Conservation (phyloP, 192 early-diverging fungal species). For the Coemansia sp. region DNA sequence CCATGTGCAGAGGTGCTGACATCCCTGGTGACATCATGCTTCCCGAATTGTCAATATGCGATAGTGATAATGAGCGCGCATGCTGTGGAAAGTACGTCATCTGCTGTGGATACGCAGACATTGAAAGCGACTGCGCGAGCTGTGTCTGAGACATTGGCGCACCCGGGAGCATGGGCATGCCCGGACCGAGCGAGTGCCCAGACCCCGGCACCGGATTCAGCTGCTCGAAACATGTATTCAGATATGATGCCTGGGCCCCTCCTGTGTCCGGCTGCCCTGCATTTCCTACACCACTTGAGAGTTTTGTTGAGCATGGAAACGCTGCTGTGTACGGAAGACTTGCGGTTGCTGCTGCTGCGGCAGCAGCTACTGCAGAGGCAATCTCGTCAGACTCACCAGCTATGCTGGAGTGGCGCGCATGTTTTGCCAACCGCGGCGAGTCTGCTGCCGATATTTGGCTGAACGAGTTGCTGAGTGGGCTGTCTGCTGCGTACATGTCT, state of each 20-base stretch:
- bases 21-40: constrained; percentile 4
- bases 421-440: constrained; percentile 18
- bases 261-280: background rate
- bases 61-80: constrained; percentile 28
- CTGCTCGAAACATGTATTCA: constrained; percentile 28
- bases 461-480: background rate
- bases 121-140: constrained; percentile 10
- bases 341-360: constrained; percentile 26
- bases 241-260: constrained; percentile 6
- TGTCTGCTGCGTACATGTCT: constrained; percentile 25
- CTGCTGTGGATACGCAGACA: constrained; percentile 10
- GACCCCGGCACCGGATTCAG: constrained; percentile 14
- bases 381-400: constrained; percentile 1
- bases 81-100: constrained; percentile 11
- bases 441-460: background rate
- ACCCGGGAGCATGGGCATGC: constrained; percentile 23
- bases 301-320: constrained; percentile 20
- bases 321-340: constrained; percentile 23
- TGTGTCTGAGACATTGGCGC: constrained; percentile 17
- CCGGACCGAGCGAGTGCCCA: constrained; percentile 17
- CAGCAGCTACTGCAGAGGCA: constrained; percentile 16
- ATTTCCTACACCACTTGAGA: background rate
- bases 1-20: constrained; percentile 18
- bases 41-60: constrained; percentile 15
- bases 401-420: constrained; percentile 34